These are phyloP conservation scores for Kuraishia capsulata DNA, from an alignment of 805 yeast species.

Conservation along the genomic window DNA sequence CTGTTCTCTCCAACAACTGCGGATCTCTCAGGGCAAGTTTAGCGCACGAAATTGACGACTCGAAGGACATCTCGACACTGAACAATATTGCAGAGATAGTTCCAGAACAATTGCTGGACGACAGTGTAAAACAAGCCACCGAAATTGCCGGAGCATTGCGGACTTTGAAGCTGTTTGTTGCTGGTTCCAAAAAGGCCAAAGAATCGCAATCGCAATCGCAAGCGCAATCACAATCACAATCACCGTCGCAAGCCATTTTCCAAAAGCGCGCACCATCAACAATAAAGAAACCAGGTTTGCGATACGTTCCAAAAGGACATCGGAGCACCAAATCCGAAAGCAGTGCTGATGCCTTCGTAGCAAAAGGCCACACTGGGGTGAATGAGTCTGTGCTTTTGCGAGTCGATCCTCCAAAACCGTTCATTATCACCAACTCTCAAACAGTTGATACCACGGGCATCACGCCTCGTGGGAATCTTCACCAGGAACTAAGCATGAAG, in stretches of 20 bases:
- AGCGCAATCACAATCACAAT: neutral
- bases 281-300: neutral
- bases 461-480: constrained; percentile 23
- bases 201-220: neutral
- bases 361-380: neutral
- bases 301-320: neutral
- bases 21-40: neutral
- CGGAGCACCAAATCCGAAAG: neutral
- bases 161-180: neutral
- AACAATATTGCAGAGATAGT: neutral
- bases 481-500: constrained; percentile 23
- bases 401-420: constrained; percentile 22
- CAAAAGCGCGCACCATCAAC: neutral
- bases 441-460: constrained; percentile 5
- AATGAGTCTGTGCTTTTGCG: constrained; percentile 16
- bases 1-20: neutral
- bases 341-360: neutral
- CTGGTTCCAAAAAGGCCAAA: neutral
- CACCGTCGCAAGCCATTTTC: neutral
- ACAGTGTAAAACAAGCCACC: neutral
- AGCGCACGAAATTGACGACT: neutral
- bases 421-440: constrained; percentile 4
- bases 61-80: neutral
- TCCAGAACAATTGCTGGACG: neutral
- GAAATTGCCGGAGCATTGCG: neutral